Evolutionary conservation across 2,329 filamentous ascomycete species (phyloP).

Genomic region (Penicillium janthinellum): DNA sequence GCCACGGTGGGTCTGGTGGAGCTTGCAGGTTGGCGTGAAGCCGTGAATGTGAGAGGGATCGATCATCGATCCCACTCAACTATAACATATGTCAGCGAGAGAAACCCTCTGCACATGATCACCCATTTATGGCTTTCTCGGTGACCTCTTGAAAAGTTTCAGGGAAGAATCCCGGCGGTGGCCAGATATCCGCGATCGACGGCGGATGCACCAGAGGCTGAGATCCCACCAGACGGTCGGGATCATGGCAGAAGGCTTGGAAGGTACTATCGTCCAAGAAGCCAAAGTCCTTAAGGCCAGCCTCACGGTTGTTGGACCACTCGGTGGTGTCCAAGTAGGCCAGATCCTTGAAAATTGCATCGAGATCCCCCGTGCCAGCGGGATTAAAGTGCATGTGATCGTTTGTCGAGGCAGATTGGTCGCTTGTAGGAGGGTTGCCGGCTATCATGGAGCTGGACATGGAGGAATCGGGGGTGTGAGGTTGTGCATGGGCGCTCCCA

Average conservation of each 20-base stretch:
- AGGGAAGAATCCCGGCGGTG: slow-evolving; percentile 46
- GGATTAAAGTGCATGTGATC: slow-evolving; percentile 11
- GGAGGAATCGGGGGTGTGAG: slow-evolving; percentile 38
- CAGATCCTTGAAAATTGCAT: slow-evolving; percentile 50
- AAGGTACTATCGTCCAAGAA: slow-evolving; percentile 49
- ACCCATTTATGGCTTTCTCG: slow-evolving; percentile 25
- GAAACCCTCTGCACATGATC: neutral
- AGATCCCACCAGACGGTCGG: slow-evolving; percentile 42
- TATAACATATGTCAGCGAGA: neutral
- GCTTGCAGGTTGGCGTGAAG: neutral
- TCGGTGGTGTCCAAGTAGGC: slow-evolving; percentile 50
- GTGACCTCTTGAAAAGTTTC: slow-evolving; percentile 39
- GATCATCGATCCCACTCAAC: neutral
- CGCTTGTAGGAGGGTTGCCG: slow-evolving; percentile 14
- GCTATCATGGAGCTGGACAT: slow-evolving; percentile 28
- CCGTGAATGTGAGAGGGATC: neutral
- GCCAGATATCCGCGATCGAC: slow-evolving; percentile 47
- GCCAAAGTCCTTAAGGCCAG: slow-evolving; percentile 47
- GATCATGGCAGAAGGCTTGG: slow-evolving; percentile 49
- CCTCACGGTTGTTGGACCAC: slow-evolving; percentile 45
- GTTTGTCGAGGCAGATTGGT: slow-evolving; percentile 16
- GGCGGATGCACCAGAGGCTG: slow-evolving; percentile 41
- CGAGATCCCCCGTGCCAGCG: slow-evolving; percentile 34
- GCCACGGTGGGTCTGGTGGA: neutral
- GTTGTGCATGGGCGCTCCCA: slow-evolving; percentile 27